Evolutionary conservation across 345 rosid genomes (phyloP), one percentile per base, ranked within the genome.

Genomic region (Populus deltoides): DNA sequence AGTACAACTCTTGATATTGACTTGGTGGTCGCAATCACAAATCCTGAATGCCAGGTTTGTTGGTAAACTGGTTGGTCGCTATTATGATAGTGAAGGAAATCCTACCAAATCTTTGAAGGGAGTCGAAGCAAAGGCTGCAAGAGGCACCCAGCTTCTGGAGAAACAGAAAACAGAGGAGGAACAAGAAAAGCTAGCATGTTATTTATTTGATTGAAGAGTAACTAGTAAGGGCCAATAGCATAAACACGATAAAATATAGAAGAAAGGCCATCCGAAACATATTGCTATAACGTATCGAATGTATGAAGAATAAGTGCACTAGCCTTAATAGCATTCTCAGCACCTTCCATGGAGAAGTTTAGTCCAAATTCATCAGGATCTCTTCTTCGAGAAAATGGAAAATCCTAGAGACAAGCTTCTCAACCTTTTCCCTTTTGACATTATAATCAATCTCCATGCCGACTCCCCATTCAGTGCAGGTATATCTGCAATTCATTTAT

Each of bases 71-170:
- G 89, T 92, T 76, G 98, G 98, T 47, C 93, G 89, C 77, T 95
- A 92, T 81, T 90, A 95, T 67, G 93, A 95, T 83, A 79, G 81
- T 79, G 81, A 87, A 66, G 98, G 99, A 62, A 92, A 90, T 81
- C 90, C 98, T 11, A 90, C 99, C n/a, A 95, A 95, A 82, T 86
- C 86, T 76, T 82, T 95, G 78, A 95, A 93, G 87, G 99, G 97
- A 81, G 97, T 83, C 27, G 97, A 93, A 89, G 98, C 97, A 57
- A 93, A 93, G 83, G 94, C 98, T 77, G 90, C 90, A 38, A 89
- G 97, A 91, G 99, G 97, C 68, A 92, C 92, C 35, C 98, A 93
- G 74, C 94, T 96, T 70, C 72, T 89, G 90, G 97, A 92, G 86
- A 89, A 92, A 83, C 99, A 96, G 79, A 93, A 92, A 88, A 75